Base-by-base conservation (phyloP, 2,329 filamentous ascomycete species). In the Bipolaris sorokiniana region DNA sequence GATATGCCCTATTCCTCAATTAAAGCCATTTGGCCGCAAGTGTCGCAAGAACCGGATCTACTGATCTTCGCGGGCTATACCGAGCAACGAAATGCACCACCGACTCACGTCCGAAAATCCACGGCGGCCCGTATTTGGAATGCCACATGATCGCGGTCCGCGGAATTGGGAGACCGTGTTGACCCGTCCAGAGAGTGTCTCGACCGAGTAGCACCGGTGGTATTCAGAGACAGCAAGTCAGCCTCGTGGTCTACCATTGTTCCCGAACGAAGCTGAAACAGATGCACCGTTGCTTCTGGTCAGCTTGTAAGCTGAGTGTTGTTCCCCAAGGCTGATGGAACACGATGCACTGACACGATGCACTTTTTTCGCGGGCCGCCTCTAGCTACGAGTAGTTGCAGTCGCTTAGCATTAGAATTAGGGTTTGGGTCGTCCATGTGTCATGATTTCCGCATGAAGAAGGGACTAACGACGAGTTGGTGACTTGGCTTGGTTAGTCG, bases 381-480 rank as follows among this genome's bases (percentile, higher is more conserved):
- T 52, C 46, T 28, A 10, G 26, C 26, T 58, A 48, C 34, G n/a
- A 48, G 54, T 51, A 45, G 51, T 23, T 56, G 54, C 54, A 62
- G 51, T 59, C 28, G 52, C 54, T 33, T 37, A 33, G 46, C 47
- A 31, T 34, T 41, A 31, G 44, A 38, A 56, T 58, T 58, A 53
- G 51, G 26, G 59, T 65, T 63, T 58, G 28, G 55, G 20, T 61
- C 42, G 48, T 51, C 46, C 46, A 44, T 49, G 57, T 57, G 64
- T 62, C 62, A 61, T 66, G 66, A 63, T 61, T 65, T 59, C 59
- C 63, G 65, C 61, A 64, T 66, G 38, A 45, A 51, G 48, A 42
- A 42, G 45, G 48, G 52, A 58, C 63, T 60, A 63, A 49, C 38
- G 36, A 18, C 44, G 10, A 40, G 52, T 7, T 47, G 48, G 59